Percentiles rank a stretch among this genome's conserved stretches.
Conservation (phyloP, 208 protist species). For the Naegleria lovaniensis region DNA sequence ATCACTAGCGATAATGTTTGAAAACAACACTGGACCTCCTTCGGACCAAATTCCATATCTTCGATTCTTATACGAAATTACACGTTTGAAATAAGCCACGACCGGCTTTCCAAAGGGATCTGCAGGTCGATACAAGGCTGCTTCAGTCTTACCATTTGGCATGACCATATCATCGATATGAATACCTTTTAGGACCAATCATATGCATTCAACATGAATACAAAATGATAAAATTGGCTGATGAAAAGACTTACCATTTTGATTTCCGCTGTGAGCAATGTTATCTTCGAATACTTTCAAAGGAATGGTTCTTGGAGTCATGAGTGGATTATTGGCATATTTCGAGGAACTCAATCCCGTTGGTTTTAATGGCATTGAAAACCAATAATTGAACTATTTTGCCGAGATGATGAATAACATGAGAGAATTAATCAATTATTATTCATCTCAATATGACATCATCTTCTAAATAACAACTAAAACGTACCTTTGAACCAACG, state of each 20-base stretch:
- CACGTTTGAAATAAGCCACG: background rate
- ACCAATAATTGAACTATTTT: background rate
- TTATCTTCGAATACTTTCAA: background rate
- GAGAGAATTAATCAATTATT: no score
- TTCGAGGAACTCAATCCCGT: background rate
- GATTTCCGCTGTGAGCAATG: background rate
- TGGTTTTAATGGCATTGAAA: background rate
- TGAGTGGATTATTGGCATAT: background rate
- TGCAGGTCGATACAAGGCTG: background rate
- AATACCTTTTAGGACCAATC: no score
- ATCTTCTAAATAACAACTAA: no score
- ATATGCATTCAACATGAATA: no score
- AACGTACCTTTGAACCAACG: no score
- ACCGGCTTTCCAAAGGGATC: background rate
- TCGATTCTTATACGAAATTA: background rate
- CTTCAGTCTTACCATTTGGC: background rate
- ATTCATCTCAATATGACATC: no score
- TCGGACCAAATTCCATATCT: background rate
- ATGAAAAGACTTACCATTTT: no score
- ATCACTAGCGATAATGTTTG: background rate
- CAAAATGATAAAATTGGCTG: no score
- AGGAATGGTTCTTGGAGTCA: background rate
- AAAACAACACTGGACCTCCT: background rate
- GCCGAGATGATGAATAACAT: no score
- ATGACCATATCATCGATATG: background rate